Base-by-base conservation (phyloP, 75 land plant genomes). In the Ceratopteris richardii region DNA sequence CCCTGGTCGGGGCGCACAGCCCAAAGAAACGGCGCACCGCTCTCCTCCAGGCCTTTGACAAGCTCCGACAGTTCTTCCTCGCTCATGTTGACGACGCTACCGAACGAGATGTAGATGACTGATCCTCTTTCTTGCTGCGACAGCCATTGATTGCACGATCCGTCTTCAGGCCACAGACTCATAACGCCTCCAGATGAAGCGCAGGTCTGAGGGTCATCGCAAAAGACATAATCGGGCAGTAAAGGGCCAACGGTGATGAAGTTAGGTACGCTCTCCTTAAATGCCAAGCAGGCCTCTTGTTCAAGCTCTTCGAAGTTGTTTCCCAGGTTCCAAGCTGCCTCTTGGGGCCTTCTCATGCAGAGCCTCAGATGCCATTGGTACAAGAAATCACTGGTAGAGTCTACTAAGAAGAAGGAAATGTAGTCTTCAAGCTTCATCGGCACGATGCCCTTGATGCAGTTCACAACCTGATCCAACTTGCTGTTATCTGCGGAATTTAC, bases 1-100 rank as follows among this genome's bases (percentile, higher is more conserved):
- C 42, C 42, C 42, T 40, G 42, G 14, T 68, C 42, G 0, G 65
- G 27, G 21, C 66, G 51, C 30, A 72, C n/a, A 23, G 3, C 59
- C 75, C 71, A 72, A 51, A 67, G 41, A 39, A 67, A 66, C 20
- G 58, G 58, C 25, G n/a, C 41, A 13, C 39, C 44, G 65, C 51
- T 60, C 26, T 12, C 20, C 39, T 66, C 57, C 7, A 72, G 47
- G 1, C 71, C 75, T 4, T 19, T 20, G 0, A 9, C 58, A 30
- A 66, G 25, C 29, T 72, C 64, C 9, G 20, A 6, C 7, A 60
- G 19, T 44, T 72, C 62, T 29, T 12, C 22, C 29, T 33, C 27
- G 44, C 71, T 60, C 1, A 44, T 42, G 17, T 24, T 4, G n/a
- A 57, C 59, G 6, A 60, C 10, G 70, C 64, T 72, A 0, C 75